Conservation (phyloP, 2,329 filamentous ascomycete genomes). For the Xylaria sp. region DNA sequence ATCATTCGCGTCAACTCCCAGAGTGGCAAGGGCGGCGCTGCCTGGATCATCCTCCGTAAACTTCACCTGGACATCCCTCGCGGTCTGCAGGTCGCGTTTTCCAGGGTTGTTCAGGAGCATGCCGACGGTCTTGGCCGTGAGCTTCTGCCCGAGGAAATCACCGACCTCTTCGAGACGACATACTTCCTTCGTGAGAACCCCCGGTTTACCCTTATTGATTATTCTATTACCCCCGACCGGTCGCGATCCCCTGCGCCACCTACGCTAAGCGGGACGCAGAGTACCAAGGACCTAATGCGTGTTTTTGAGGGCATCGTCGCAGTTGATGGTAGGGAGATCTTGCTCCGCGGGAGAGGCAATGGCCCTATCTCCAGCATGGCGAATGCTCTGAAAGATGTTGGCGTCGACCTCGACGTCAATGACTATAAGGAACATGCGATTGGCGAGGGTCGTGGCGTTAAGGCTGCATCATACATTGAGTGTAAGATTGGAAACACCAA, state of each 20-base stretch:
- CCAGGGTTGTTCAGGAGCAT: slow-evolving; percentile 82
- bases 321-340: slow-evolving; percentile 56
- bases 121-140: slow-evolving; percentile 87
- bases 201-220: slow-evolving; percentile 88
- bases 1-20: slow-evolving; percentile 98
- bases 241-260: slow-evolving; percentile 75
- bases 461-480: slow-evolving; percentile 94
- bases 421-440: slow-evolving; percentile 98
- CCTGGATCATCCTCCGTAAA: slow-evolving; percentile 91
- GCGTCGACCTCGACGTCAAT: slow-evolving; percentile 89
- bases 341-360: slow-evolving; percentile 83
- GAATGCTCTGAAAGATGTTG: slow-evolving; percentile 79
- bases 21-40: slow-evolving; percentile 91
- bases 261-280: slow-evolving; percentile 74
- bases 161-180: slow-evolving; percentile 83
- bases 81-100: slow-evolving; percentile 91
- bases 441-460: slow-evolving; percentile 80
- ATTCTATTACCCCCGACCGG: slow-evolving; percentile 87
- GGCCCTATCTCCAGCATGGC: slow-evolving; percentile 91
- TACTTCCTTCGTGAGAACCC: slow-evolving; percentile 90
- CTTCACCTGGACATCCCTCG: slow-evolving; percentile 93
- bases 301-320: slow-evolving; percentile 68
- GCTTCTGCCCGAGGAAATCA: slow-evolving; percentile 84
- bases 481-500: slow-evolving; percentile 76
- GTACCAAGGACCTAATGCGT: slow-evolving; percentile 81